Percentiles rank a stretch among this genome's conserved stretches.
Evolutionary conservation across 305 asterid genomes (phyloP).

Genomic region (Fraxinus nigra): DNA sequence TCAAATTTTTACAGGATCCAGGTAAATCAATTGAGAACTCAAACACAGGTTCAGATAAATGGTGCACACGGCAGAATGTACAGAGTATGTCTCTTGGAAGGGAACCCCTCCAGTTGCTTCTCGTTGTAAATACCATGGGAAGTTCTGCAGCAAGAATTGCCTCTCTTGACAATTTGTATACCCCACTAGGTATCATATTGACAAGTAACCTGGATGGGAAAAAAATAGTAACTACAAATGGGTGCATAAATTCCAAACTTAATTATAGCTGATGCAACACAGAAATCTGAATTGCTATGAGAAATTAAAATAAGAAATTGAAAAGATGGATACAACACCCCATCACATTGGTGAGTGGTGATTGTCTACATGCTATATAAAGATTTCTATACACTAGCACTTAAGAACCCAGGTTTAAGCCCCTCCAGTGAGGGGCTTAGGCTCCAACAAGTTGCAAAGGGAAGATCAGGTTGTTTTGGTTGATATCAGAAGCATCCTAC

Average conservation of each 20-base stretch:
- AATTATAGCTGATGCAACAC: conserved; percentile 8
- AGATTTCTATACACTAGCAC: neutral
- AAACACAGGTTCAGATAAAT: conserved; percentile 74
- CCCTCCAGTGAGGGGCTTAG: neutral
- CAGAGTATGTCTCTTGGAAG: conserved; percentile 73
- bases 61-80: conserved; percentile 79
- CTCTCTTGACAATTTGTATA: conserved; percentile 76
- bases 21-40: conserved; percentile 41
- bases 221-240: neutral
- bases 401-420: neutral
- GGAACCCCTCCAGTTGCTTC: conserved; percentile 82
- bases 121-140: conserved; percentile 64
- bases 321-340: neutral
- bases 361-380: neutral
- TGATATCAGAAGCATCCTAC: neutral
- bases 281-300: neutral
- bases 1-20: conserved; percentile 59
- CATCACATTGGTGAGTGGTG: neutral
- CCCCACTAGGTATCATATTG: conserved; percentile 74
- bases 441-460: conserved; percentile 2
- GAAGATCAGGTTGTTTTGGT: neutral
- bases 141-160: conserved; percentile 75
- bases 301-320: neutral
- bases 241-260: neutral
- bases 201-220: conserved; percentile 52